Base-by-base conservation (phyloP, 129 eudicot genomes). In the Pittosporum tobira region DNA sequence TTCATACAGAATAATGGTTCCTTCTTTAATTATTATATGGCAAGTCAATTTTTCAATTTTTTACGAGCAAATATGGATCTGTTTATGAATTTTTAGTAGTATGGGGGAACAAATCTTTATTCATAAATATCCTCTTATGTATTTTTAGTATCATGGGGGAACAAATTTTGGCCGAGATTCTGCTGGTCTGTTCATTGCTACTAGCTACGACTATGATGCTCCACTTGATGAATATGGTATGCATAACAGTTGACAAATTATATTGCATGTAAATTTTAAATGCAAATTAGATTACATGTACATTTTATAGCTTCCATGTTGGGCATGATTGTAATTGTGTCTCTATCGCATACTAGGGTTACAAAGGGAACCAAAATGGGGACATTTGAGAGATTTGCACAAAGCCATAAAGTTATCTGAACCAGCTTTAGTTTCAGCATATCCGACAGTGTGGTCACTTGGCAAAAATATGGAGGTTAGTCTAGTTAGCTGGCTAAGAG, bases 1-100 rank as follows among this genome's bases (percentile, higher is more conserved):
- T 88, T 88, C 67, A 72, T 88, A 49, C 96, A 88, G 52, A 88
- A 88, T 48, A 80, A 78, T 42, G 96, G 96, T 26, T 88, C 94
- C 19, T 88, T 71, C 62, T 68, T 88, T 50, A 88, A 88, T 67
- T 88, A 88, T 59, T 88, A 88, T 67, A 88, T 88, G 96, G 96
- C 79, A 63, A 60, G 70, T 63, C 51, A 29, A 69, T 25, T 24
- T 1, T 31, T 23, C 6, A 53, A 28, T 16, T 44, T 47, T 9
- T 46, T 50, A 16, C n/a, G n/a, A 14, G 44, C 10, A 42, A 25
- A 44, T 13, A n/a, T 21, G 37, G 2, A 9, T 34, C 42, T 29
- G 13, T 21, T 25, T 0, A 24, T 53, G 24, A 58, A 34, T 29
- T 16, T 24, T 57, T 76, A 81, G 88, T 81, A 65, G 43, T 84